Evolutionary conservation across 2,329 filamentous ascomycete species (phyloP).

Genomic region (Annulohypoxylon truncatum): DNA sequence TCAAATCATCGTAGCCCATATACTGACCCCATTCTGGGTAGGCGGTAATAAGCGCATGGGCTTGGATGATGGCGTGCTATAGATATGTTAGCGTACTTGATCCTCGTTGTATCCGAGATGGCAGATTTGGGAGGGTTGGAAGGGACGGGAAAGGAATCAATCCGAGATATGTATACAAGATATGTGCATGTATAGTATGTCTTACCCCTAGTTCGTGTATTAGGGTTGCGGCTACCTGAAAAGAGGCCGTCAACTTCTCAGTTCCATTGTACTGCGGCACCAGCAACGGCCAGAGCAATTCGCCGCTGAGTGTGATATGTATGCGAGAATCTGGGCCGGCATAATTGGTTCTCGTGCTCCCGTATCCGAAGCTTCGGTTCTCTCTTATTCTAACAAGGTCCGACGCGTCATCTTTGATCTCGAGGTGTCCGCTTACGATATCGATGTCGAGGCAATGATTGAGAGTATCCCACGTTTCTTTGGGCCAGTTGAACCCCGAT

Average conservation of each 20-base stretch:
- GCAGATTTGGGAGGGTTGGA: no score
- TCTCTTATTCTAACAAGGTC: neutral
- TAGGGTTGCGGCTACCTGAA: conserved; percentile 38
- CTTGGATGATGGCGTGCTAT: conserved; percentile 38
- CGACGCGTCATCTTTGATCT: no score
- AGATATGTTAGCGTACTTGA: conserved; percentile 10
- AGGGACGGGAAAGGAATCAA: no score
- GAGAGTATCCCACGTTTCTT: conserved; percentile 20
- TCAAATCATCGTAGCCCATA: neutral
- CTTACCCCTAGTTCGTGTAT: conserved; percentile 48
- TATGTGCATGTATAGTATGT: no score
- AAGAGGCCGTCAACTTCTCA: conserved; percentile 46
- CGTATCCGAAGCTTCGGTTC: conserved; percentile 17
- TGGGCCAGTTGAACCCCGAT: conserved; percentile 37
- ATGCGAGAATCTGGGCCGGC: neutral
- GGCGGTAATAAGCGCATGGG: neutral
- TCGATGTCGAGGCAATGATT: conserved; percentile 14
- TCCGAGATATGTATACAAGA: no score
- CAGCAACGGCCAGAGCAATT: conserved; percentile 49
- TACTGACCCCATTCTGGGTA: no score
- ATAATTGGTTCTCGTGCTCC: neutral
- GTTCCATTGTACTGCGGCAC: conserved; percentile 37
- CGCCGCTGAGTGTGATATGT: conserved; percentile 31
- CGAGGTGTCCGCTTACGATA: conserved; percentile 16
- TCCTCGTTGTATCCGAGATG: neutral